Evolutionary conservation across 2,329 filamentous ascomycete species (phyloP).

Genomic region (Colletotrichum tropicicola): DNA sequence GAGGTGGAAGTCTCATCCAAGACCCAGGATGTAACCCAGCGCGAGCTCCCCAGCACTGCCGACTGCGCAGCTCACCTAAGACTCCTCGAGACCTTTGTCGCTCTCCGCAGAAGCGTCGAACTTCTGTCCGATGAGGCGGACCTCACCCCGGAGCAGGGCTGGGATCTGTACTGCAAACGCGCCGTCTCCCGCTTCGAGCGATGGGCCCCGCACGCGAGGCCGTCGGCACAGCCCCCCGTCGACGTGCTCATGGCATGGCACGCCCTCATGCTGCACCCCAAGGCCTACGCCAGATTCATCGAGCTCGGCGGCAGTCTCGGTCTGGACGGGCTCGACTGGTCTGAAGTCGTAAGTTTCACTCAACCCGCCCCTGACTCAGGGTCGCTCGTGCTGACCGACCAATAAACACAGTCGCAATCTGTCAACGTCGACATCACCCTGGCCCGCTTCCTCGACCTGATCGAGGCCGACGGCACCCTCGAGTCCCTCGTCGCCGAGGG

Average conservation of each 20-base stretch:
- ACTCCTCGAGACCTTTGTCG: constrained; percentile 65
- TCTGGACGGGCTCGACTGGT: constrained; percentile 16
- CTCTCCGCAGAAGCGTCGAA: constrained; percentile 49
- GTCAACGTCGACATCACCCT: not conserved
- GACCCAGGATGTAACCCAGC: not conserved
- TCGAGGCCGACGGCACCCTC: constrained; percentile 1
- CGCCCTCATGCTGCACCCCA: constrained; percentile 43
- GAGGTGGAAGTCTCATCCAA: not conserved
- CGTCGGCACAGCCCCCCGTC: constrained; percentile 30
- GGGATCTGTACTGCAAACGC: constrained; percentile 37
- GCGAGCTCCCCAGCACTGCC: constrained; percentile 31
- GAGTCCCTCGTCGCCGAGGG: not conserved
- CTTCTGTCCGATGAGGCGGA: constrained; percentile 24
- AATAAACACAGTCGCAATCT: not conserved
- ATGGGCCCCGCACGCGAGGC: not conserved
- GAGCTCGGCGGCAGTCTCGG: constrained; percentile 18
- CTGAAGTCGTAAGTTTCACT: constrained; percentile 14
- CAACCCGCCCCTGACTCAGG: not conserved
- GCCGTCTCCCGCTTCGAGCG: constrained; percentile 37
- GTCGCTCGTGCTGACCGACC: not conserved
- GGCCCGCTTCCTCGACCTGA: not conserved
- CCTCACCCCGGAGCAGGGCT: constrained; percentile 31
- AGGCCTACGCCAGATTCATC: constrained; percentile 18
- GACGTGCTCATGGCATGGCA: constrained; percentile 50
- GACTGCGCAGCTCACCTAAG: constrained; percentile 67